Percentiles rank a stretch among this genome's conserved stretches.
phyloP scores from a whole-genome alignment of 140 eudicot species.

The Ambrosia hybrid region DNA sequence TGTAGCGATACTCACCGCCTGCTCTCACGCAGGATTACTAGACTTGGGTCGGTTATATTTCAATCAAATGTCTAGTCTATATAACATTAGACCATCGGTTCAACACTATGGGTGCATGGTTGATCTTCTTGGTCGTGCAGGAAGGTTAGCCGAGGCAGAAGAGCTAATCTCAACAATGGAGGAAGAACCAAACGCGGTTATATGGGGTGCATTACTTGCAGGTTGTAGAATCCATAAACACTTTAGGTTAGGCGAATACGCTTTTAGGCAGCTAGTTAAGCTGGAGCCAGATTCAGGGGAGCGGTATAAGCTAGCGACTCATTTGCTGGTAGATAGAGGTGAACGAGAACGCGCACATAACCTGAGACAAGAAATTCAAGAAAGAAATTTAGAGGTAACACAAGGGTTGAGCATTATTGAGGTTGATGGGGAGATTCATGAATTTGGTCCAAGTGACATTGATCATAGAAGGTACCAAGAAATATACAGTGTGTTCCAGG shows the following conservation, averaged over 20 bases:
- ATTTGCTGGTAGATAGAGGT: conserved; percentile 30
- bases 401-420: conserved; percentile 45
- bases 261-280: conserved; percentile 33
- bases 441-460: conserved; percentile 43
- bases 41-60: conserved; percentile 43
- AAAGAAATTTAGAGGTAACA: conserved; percentile 25
- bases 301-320: conserved; percentile 33
- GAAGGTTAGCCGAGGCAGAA: conserved; percentile 43
- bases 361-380: conserved; percentile 26
- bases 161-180: conserved; percentile 37
- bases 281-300: conserved; percentile 40
- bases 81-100: conserved; percentile 43
- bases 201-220: conserved; percentile 53
- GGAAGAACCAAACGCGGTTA: conserved; percentile 38
- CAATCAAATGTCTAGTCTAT: conserved; percentile 33
- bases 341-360: conserved; percentile 21
- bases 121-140: conserved; percentile 56
- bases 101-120: conserved; percentile 64
- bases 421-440: conserved; percentile 48
- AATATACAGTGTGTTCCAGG: conserved; percentile 37
- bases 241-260: conserved; percentile 30
- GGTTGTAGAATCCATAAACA: conserved; percentile 43
- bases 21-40: conserved; percentile 46
- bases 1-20: conserved; percentile 49
- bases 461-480: conserved; percentile 39